Percentiles rank a stretch among this genome's conserved stretches.
These are phyloP conservation scores for Claviceps sp. DNA, from an alignment of 2,329 filamentous ascomycete species.

Conservation along the genomic window DNA sequence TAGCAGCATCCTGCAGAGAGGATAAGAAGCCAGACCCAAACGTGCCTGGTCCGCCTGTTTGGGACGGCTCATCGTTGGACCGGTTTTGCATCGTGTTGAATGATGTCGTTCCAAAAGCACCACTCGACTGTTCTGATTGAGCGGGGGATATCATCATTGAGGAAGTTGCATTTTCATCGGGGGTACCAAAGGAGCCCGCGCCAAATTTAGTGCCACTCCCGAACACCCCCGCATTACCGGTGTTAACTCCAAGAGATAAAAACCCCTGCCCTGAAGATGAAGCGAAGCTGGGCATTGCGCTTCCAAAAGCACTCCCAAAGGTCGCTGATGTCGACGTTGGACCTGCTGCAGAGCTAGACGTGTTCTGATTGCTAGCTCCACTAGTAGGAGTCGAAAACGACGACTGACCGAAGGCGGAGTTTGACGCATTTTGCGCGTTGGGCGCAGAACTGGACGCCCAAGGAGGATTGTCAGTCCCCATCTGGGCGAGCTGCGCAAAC, in stretches of 20 bases:
- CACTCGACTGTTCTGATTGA: slow-evolving; percentile 16
- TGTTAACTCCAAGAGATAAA: slow-evolving; percentile 28
- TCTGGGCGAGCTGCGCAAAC: slow-evolving; percentile 39
- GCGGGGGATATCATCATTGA: slow-evolving; percentile 16
- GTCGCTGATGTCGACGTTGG: slow-evolving; percentile 18
- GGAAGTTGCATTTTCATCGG: slow-evolving; percentile 8
- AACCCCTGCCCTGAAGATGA: slow-evolving; percentile 44
- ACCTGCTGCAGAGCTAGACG: slow-evolving; percentile 24
- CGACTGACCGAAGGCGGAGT: slow-evolving; percentile 41
- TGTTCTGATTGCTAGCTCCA: slow-evolving; percentile 18
- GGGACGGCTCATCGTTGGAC: slow-evolving; percentile 36
- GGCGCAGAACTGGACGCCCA: slow-evolving; percentile 27
- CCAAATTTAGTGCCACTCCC: slow-evolving; percentile 25
- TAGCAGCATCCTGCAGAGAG: slow-evolving; percentile 22
- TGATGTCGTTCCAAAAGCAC: slow-evolving; percentile 35
- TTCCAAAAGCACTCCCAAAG: slow-evolving; percentile 21
- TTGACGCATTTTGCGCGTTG: slow-evolving; percentile 7
- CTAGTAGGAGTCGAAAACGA: slow-evolving; percentile 31
- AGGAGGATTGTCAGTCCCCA: slow-evolving; percentile 37
- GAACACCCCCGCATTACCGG: slow-evolving; percentile 22
- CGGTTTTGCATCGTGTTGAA: slow-evolving; percentile 53
- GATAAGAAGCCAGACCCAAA: slow-evolving; percentile 42
- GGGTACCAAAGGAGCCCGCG: slow-evolving; percentile 18
- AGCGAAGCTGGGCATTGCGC: slow-evolving; percentile 28
- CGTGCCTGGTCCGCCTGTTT: slow-evolving; percentile 30